A percentile compares a stretch with the other conserved stretches of the same genome.
These are phyloP conservation scores for Aureobasidium subglaciale DNA, from an alignment of 2,329 filamentous ascomycete genomes.

Conservation along the genomic window DNA sequence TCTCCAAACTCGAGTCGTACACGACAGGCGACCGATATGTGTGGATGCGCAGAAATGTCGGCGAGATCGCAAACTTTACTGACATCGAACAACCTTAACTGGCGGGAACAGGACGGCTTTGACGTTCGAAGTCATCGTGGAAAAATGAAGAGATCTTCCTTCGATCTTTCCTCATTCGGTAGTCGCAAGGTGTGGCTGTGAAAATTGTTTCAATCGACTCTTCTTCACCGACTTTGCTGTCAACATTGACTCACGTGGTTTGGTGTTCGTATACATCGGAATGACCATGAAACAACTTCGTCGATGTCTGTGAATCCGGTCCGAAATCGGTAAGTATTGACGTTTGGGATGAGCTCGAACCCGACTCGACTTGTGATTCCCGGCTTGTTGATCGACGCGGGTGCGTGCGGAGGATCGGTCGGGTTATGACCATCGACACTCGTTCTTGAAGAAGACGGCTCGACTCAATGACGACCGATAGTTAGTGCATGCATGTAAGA, in stretches of 20 bases:
- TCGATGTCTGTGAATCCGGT: background rate
- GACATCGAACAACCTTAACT: slow-evolving; percentile 5
- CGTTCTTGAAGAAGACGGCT: background rate
- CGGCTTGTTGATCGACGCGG: background rate
- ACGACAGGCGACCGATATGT: background rate
- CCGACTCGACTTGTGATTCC: background rate
- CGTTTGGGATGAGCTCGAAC: background rate
- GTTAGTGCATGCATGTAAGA: background rate
- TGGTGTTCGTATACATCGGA: background rate
- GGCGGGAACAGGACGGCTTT: background rate
- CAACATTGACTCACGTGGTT: background rate
- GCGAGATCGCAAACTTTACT: background rate
- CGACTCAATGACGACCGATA: background rate
- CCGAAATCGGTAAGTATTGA: background rate
- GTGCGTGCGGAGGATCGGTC: background rate
- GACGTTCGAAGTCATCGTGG: background rate
- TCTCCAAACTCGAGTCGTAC: background rate
- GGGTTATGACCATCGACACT: background rate
- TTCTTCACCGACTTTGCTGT: background rate
- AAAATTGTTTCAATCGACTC: background rate
- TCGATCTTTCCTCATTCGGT: background rate
- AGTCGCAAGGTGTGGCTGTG: slow-evolving; percentile 6
- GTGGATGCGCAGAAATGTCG: background rate
- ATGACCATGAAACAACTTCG: background rate
- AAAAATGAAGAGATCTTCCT: background rate